Evolutionary conservation across 108 stramenopile genomes (phyloP).

Genomic region (Fragilaria crotonensis): DNA sequence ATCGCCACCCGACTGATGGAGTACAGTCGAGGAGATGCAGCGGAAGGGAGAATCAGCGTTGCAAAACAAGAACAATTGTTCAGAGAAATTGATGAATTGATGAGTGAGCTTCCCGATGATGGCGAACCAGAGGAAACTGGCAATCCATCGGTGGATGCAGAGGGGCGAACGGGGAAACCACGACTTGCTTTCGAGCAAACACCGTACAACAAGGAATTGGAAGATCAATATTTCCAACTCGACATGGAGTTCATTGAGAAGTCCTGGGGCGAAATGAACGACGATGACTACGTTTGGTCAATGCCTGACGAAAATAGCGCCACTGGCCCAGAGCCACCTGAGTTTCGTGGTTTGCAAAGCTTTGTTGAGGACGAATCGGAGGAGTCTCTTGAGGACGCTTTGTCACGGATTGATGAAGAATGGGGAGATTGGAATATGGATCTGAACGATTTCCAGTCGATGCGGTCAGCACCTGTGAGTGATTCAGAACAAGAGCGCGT

Average conservation of each 20-base stretch:
- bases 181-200: slow-evolving; percentile 12
- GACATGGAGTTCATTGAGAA: slow-evolving; percentile 1
- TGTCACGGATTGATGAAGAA: slow-evolving; percentile 6
- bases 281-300: background rate
- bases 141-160: slow-evolving; percentile 9
- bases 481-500: no score
- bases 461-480: no score
- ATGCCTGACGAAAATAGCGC: background rate
- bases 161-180: slow-evolving; percentile 24
- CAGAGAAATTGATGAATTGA: slow-evolving; percentile 37
- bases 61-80: slow-evolving; percentile 23
- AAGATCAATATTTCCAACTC: background rate
- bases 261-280: background rate
- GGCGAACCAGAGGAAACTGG: slow-evolving; percentile 22
- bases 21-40: slow-evolving; percentile 22
- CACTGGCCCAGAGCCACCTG: background rate
- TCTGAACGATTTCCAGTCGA: no score
- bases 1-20: slow-evolving; percentile 31
- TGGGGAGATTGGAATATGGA: slow-evolving; percentile 18
- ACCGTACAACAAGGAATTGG: background rate
- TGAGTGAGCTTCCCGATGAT: slow-evolving; percentile 38
- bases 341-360: no score
- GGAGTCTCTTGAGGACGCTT: slow-evolving; percentile 12
- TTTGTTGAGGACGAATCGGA: slow-evolving; percentile 8
- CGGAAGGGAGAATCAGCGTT: slow-evolving; percentile 23